These are phyloP conservation scores for Lachancea waltii DNA, from an alignment of 805 yeast genomes.

Conservation along the genomic window DNA sequence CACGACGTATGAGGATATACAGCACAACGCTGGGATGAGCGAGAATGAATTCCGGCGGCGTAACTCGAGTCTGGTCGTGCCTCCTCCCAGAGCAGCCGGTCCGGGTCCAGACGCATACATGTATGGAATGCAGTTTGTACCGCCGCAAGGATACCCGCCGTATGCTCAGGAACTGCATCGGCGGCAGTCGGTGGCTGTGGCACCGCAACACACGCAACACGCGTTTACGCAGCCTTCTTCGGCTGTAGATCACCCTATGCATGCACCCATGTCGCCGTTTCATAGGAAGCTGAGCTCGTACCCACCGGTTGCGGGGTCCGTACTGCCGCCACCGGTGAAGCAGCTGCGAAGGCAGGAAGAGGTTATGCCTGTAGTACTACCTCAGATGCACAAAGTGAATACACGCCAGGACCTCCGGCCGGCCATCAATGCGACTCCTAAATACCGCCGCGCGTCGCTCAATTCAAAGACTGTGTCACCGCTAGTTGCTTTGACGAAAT, in stretches of 20 bases:
- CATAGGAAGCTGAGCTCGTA: conserved; percentile 27
- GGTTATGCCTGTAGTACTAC: conserved; percentile 34
- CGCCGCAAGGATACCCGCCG: conserved; percentile 7
- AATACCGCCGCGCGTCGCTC: conserved; percentile 62
- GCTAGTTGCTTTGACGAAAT: conserved; percentile 66
- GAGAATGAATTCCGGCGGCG: conserved; percentile 21
- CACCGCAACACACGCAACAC: conserved; percentile 13
- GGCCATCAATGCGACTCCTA: conserved; percentile 51
- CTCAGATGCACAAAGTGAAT: conserved; percentile 40
- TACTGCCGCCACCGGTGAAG: conserved; percentile 27
- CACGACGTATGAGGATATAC: conserved; percentile 11
- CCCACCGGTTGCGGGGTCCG: conserved; percentile 21
- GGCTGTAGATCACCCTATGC: conserved; percentile 9
- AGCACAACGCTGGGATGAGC: conserved; percentile 1
- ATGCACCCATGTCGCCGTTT: conserved; percentile 14
- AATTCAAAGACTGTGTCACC: conserved; percentile 69
- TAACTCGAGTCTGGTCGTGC: conserved; percentile 33
- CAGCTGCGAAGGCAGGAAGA: conserved; percentile 28
- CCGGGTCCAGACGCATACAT: conserved; percentile 38
- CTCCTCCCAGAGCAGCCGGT: conserved; percentile 38
- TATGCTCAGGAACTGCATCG: conserved; percentile 26
- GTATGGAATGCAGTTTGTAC: conserved; percentile 23
- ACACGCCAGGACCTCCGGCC: conserved; percentile 55
- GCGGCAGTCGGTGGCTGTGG: conserved; percentile 35
- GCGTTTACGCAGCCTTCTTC: conserved; percentile 7